Conservation (phyloP, 306 rosid genomes). For the Acacia confusa region DNA sequence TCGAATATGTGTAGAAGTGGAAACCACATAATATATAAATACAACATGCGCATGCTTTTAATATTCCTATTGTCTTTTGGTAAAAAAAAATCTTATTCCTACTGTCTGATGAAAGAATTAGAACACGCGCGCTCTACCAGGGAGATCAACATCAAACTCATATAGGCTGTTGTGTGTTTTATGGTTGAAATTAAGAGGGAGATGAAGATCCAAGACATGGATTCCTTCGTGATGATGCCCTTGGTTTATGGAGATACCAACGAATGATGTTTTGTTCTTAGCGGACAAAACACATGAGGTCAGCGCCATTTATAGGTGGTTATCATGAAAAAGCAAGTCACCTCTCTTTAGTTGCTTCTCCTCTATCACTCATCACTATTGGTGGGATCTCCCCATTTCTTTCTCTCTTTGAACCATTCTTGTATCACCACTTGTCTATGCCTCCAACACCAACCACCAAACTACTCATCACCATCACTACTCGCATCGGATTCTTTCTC, state of each 20-base stretch:
- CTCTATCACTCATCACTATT: neutral
- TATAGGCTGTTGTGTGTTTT: neutral
- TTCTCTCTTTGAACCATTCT: neutral
- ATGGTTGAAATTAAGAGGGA: neutral
- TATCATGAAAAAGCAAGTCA: neutral
- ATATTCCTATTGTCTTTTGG: too few species aligned
- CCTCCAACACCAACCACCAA: neutral
- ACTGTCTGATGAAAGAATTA: neutral
- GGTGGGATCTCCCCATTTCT: neutral
- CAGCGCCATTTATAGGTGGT: conserved; percentile 18
- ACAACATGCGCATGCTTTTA: neutral
- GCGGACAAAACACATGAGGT: conserved; percentile 27
- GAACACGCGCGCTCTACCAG: neutral
- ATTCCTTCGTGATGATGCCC: neutral
- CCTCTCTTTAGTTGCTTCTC: neutral
- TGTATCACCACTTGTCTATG: neutral
- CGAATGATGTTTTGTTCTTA: neutral
- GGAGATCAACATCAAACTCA: neutral
- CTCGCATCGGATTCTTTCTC: conserved; percentile 42
- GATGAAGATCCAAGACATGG: conserved; percentile 6
- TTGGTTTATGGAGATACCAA: neutral
- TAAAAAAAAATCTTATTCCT: too few species aligned
- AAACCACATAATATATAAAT: neutral
- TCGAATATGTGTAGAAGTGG: neutral
- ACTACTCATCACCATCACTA: neutral